phyloP scores from a whole-genome alignment of 2,329 filamentous ascomycete species.

The Akanthomyces dipterigenus region DNA sequence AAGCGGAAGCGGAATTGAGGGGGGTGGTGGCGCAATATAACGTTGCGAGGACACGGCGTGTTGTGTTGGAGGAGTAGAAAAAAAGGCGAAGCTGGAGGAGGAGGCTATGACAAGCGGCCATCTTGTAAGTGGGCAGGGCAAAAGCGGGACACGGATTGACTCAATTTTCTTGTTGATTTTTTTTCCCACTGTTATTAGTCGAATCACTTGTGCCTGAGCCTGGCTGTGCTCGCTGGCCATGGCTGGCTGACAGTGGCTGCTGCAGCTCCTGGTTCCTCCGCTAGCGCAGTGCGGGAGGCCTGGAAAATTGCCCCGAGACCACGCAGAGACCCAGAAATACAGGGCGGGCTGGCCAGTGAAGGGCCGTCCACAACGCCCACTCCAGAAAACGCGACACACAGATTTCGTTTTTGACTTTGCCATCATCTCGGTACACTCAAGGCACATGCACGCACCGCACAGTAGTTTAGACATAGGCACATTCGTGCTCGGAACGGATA shows the following conservation, averaged over 20 bases:
- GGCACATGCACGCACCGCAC: no score
- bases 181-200: no score
- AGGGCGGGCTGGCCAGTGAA: neutral
- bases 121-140: neutral
- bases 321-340: neutral
- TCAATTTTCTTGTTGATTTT: neutral
- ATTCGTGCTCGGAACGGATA: no score
- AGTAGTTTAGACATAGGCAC: no score
- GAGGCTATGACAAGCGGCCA: neutral
- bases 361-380: neutral
- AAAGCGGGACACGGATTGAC: neutral
- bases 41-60: constrained; percentile 5
- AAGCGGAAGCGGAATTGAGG: constrained; percentile 1
- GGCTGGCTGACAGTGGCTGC: neutral
- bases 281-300: neutral
- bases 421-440: neutral
- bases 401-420: neutral
- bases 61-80: constrained; percentile 1
- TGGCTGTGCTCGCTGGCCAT: no score
- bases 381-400: neutral
- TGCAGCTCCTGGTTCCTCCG: neutral
- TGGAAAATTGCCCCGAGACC: neutral
- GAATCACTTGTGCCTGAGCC: no score
- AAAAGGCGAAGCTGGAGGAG: neutral
- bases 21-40: neutral